Evolutionary conservation across 1,284 basidiomycete species (phyloP).

Genomic region (Cryptococcus sp.): DNA sequence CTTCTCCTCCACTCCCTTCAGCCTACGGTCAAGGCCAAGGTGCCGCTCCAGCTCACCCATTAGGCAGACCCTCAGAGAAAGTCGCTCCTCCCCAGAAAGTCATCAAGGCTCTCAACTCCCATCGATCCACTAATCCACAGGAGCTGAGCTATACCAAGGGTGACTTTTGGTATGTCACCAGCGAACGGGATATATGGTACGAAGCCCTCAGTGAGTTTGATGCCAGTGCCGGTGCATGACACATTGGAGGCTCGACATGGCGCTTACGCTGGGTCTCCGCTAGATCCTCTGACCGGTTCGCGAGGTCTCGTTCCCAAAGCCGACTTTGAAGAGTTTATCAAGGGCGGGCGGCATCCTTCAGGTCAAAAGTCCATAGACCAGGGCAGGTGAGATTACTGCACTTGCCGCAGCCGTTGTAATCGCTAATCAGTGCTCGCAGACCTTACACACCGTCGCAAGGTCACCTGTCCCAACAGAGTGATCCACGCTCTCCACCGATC

Average conservation of each 20-base stretch:
- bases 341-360: slow-evolving; percentile 56
- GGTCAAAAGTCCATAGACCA: slow-evolving; percentile 17
- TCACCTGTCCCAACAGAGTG: slow-evolving; percentile 17
- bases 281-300: slow-evolving; percentile 81
- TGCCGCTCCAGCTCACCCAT: slow-evolving; percentile 45
- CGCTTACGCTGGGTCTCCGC: slow-evolving; percentile 1
- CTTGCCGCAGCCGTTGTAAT: not conserved
- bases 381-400: slow-evolving; percentile 14
- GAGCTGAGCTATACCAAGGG: slow-evolving; percentile 90
- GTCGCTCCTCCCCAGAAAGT: slow-evolving; percentile 90
- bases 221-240: slow-evolving; percentile 4
- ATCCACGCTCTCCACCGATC: slow-evolving; percentile 19
- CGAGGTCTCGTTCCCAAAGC: slow-evolving; percentile 84
- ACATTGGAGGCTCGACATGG: not conserved
- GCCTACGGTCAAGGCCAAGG: not conserved
- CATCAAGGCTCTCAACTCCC: slow-evolving; percentile 76
- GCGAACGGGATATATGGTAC: slow-evolving; percentile 70
- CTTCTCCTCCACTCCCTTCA: slow-evolving; percentile 22
- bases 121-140: slow-evolving; percentile 73
- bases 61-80: slow-evolving; percentile 68
- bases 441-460: slow-evolving; percentile 26
- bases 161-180: slow-evolving; percentile 95
- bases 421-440: slow-evolving; percentile 1
- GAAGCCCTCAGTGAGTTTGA: slow-evolving; percentile 68
- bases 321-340: slow-evolving; percentile 85